Evolutionary conservation across 805 yeast species (phyloP).

Genomic region (Candida ortonii): DNA sequence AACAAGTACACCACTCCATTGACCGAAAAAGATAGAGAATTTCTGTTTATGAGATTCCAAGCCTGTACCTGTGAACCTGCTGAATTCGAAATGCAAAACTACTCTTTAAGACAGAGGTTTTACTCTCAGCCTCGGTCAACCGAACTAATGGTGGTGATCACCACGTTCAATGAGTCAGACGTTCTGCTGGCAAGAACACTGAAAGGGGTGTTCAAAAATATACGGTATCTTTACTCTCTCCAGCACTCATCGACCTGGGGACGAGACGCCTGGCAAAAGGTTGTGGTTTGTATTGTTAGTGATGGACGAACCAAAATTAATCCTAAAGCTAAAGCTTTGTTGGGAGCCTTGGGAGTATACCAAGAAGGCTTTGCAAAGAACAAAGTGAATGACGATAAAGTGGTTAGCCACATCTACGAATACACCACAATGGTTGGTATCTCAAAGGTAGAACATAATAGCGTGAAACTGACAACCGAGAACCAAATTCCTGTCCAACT

Average conservation of each 20-base stretch:
- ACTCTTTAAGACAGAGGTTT: constrained; percentile 79
- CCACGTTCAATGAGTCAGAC: constrained; percentile 90
- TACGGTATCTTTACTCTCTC: constrained; percentile 66
- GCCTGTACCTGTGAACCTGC: constrained; percentile 93
- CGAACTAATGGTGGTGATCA: constrained; percentile 80
- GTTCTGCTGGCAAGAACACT: constrained; percentile 77
- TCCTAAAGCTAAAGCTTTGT: constrained; percentile 71
- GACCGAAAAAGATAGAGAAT: constrained; percentile 53
- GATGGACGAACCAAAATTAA: constrained; percentile 89
- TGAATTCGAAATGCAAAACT: constrained; percentile 57
- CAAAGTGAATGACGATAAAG: constrained; percentile 77
- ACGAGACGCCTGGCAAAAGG: constrained; percentile 91
- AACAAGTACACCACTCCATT: constrained; percentile 45
- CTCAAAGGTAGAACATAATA: constrained; percentile 52
- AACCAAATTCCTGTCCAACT: constrained; percentile 78
- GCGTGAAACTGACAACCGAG: constrained; percentile 66
- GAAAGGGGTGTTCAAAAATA: constrained; percentile 87
- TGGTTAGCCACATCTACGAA: constrained; percentile 86
- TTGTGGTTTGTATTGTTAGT: constrained; percentile 83
- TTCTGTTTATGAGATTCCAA: constrained; percentile 85
- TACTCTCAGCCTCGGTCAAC: constrained; percentile 78
- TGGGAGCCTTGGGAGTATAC: constrained; percentile 85
- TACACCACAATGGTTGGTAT: constrained; percentile 91
- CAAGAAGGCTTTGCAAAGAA: constrained; percentile 96
- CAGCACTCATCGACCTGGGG: constrained; percentile 80